Evolutionary conservation across 176 grass and related monocot species (phyloP), one percentile per base, ranked within the genome.

Genomic region (Cymbopogon citratus): DNA sequence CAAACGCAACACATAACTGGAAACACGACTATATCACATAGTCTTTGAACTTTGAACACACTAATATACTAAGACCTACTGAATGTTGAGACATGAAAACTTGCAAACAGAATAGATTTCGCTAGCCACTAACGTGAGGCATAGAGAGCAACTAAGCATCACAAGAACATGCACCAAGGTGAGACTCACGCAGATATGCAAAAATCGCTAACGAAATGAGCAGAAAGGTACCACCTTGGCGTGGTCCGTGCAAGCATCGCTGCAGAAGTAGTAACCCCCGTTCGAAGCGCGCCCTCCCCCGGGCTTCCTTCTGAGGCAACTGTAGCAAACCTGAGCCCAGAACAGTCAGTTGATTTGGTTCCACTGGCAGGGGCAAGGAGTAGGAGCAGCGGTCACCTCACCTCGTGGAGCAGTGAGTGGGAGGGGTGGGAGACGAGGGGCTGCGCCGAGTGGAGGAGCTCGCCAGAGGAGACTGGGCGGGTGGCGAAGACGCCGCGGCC

Each of bases 401-500:
- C 95, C 81, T 94, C 82, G n/a, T 80, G 79, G 77, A 86, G 61
- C 52, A 81, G 79, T n/a, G 95, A 86, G 18, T 66, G 79, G 26
- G 92, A 86, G 0, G 95, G 88, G 71, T 89, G 86, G n/a, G 81
- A 75, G 26, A 94, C 44, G 33, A 98, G 79, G 74, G 95, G 88
- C 84, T 89, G 76, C 9, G 92, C 88, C 18, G 95, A 84, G 88
- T 98, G 95, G 56, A 98, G 86, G 23, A 78, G 82, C 78, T 98
- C 90, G 5, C 90, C 92, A 33, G 66, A 24, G 43, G 80, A 52
- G 51, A 94, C 81, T 19, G 76, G 25, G 5, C 95, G 88, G 21
- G 88, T 86, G 51, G 95, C 95, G 68, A 98, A 93, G 48, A 98
- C 86, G 34, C 95, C 92, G 44, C 90, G 87, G 24, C 95, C 90